A percentile compares a stretch with the other conserved stretches of the same genome.
Conservation (phyloP, 2,329 filamentous ascomycete genomes). For the Fusarium oligoseptatum region DNA sequence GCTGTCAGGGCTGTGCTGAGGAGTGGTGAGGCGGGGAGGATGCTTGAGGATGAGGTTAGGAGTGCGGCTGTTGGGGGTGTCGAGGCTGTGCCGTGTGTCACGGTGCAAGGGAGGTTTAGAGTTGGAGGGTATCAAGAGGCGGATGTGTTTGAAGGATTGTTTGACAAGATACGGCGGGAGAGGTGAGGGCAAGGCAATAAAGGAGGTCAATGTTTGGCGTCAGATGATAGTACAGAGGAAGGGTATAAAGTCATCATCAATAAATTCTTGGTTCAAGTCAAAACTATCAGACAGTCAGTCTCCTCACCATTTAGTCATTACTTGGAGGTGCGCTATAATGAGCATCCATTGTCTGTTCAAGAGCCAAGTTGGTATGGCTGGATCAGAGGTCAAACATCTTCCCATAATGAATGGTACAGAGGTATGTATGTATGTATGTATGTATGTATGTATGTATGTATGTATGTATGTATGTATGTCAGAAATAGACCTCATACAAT, state of each 20-base stretch:
- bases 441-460: too few species aligned
- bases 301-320: too few species aligned
- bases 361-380: not conserved
- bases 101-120: slow-evolving; percentile 75
- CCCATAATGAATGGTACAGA: not conserved
- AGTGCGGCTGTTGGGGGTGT: slow-evolving; percentile 56
- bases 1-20: slow-evolving; percentile 49
- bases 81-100: slow-evolving; percentile 79
- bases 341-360: not conserved
- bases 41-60: slow-evolving; percentile 50
- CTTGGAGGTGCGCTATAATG: too few species aligned
- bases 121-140: slow-evolving; percentile 80
- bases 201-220: not conserved
- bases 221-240: not conserved
- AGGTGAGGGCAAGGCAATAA: not conserved
- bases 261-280: not conserved
- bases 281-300: too few species aligned
- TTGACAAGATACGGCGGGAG: slow-evolving; percentile 65
- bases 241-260: not conserved
- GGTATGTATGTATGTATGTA: not conserved
- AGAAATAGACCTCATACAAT: not conserved
- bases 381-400: not conserved
- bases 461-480: not conserved
- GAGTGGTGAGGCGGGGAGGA: slow-evolving; percentile 44
- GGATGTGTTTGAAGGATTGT: slow-evolving; percentile 74